Conservation (phyloP, 2,329 filamentous ascomycete species). For the Colletotrichum lupini region DNA sequence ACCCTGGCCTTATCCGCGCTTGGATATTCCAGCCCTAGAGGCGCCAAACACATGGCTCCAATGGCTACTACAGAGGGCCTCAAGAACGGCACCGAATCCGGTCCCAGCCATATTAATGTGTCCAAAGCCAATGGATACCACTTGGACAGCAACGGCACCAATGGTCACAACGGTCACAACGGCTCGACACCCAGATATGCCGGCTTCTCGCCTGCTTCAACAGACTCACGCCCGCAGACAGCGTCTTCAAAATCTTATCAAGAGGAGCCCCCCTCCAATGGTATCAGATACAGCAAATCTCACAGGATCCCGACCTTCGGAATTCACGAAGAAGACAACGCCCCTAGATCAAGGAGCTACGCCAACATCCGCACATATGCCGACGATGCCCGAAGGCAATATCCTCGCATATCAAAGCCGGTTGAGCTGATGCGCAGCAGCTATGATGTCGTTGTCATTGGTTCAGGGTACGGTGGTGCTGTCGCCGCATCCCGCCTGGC, state of each 20-base stretch:
- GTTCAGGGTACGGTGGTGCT: constrained; percentile 75
- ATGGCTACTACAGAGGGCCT: constrained; percentile 15
- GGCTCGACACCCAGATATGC: constrained; percentile 22
- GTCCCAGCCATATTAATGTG: constrained; percentile 20
- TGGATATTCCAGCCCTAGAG: not conserved
- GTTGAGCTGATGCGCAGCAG: constrained; percentile 65
- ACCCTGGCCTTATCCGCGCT: not conserved
- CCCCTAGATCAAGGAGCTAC: constrained; percentile 46
- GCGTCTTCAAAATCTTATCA: constrained; percentile 31
- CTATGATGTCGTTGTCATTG: constrained; percentile 76
- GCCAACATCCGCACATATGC: constrained; percentile 43
- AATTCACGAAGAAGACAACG: constrained; percentile 47
- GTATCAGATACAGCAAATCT: constrained; percentile 36
- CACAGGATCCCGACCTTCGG: constrained; percentile 43
- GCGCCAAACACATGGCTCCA: constrained; percentile 25
- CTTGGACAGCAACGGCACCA: constrained; percentile 10
- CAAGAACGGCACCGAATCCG: constrained; percentile 13
- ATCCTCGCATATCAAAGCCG: constrained; percentile 66
- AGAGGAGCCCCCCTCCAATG: constrained; percentile 34
- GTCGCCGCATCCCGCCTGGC: constrained; percentile 75
- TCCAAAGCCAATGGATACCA: constrained; percentile 23
- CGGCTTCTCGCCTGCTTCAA: constrained; percentile 25
- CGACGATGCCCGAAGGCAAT: constrained; percentile 44
- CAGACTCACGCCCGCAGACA: constrained; percentile 27
- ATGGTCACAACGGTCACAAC: constrained; percentile 14